A percentile compares a stretch with the other conserved stretches of the same genome.
phyloP scores from a whole-genome alignment of 2,329 filamentous ascomycete genomes.

The Xylaria sp. region DNA sequence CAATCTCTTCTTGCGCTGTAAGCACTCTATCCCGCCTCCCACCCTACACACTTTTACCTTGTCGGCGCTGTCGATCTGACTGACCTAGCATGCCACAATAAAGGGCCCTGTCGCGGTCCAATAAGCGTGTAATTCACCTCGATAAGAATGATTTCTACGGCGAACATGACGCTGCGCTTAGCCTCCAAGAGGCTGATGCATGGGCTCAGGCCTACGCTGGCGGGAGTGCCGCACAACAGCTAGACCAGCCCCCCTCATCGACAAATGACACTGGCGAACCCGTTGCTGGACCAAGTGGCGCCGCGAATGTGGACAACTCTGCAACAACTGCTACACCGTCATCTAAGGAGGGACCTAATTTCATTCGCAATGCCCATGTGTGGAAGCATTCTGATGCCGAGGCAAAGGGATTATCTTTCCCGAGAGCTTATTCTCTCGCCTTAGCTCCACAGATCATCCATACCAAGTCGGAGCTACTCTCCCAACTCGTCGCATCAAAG shows the following conservation, averaged over 20 bases:
- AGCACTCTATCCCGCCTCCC: conserved; percentile 49
- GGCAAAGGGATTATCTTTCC: conserved; percentile 62
- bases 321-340: background rate
- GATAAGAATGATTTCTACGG: conserved; percentile 92
- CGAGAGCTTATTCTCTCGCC: conserved; percentile 83
- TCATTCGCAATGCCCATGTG: conserved; percentile 54
- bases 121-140: conserved; percentile 90
- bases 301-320: background rate
- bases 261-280: background rate
- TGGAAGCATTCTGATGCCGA: conserved; percentile 52
- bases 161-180: conserved; percentile 84
- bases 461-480: conserved; percentile 79
- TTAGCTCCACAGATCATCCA: conserved; percentile 90
- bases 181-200: conserved; percentile 79
- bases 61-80: conserved; percentile 66
- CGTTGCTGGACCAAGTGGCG: background rate
- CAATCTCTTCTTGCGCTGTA: conserved; percentile 85
- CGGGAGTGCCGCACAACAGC: conserved; percentile 33
- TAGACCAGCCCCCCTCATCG: background rate
- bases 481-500: conserved; percentile 85
- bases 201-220: conserved; percentile 67
- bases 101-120: conserved; percentile 92
- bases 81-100: conserved; percentile 68
- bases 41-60: conserved; percentile 15
- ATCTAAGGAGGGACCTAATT: conserved; percentile 13